Evolutionary conservation across 495 filamentous ascomycete genomes (phyloP).

Genomic region (Aspergillus ostianus): DNA sequence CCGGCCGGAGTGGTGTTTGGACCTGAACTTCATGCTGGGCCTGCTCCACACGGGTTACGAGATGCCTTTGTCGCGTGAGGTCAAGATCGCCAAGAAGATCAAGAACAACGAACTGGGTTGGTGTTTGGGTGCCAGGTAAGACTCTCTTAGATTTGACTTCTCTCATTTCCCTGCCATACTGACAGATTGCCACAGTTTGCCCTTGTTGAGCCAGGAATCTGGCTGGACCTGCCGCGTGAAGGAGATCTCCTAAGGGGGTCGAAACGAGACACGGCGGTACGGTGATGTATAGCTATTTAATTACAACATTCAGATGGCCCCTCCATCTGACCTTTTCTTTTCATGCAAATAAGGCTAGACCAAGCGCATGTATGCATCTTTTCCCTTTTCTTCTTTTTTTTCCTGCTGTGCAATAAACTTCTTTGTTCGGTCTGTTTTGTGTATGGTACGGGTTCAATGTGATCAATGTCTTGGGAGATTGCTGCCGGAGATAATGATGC

Average conservation of each 20-base stretch:
- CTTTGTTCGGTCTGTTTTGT: slow-evolving; percentile 3
- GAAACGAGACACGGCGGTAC: slow-evolving; percentile 15
- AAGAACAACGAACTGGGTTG: slow-evolving; percentile 95
- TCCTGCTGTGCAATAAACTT: slow-evolving; percentile 8
- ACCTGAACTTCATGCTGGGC: slow-evolving; percentile 92
- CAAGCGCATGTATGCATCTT: slow-evolving; percentile 16
- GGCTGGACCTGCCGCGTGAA: slow-evolving; percentile 76
- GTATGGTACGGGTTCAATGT: slow-evolving; percentile 11
- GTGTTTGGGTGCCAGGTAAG: slow-evolving; percentile 94
- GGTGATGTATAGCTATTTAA: slow-evolving; percentile 14
- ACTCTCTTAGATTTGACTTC: slow-evolving; percentile 6
- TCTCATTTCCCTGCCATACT: slow-evolving; percentile 20
- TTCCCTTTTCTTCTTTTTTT: slow-evolving; percentile 3
- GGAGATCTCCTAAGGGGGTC: slow-evolving; percentile 50
- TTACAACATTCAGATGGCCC: slow-evolving; percentile 1
- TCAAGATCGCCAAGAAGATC: slow-evolving; percentile 98
- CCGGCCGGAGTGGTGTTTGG: slow-evolving; percentile 87
- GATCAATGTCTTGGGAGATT: slow-evolving; percentile 11
- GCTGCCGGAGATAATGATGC: background rate
- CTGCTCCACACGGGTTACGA: slow-evolving; percentile 95
- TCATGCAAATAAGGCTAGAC: slow-evolving; percentile 28
- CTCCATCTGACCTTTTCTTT: slow-evolving; percentile 12
- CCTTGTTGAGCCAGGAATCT: slow-evolving; percentile 67
- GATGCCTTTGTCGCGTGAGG: slow-evolving; percentile 93
- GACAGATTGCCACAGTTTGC: slow-evolving; percentile 55